Percentiles rank a stretch among this genome's conserved stretches.
Evolutionary conservation across 2,329 filamentous ascomycete genomes (phyloP).

Genomic region (Colletotrichum eleusines): DNA sequence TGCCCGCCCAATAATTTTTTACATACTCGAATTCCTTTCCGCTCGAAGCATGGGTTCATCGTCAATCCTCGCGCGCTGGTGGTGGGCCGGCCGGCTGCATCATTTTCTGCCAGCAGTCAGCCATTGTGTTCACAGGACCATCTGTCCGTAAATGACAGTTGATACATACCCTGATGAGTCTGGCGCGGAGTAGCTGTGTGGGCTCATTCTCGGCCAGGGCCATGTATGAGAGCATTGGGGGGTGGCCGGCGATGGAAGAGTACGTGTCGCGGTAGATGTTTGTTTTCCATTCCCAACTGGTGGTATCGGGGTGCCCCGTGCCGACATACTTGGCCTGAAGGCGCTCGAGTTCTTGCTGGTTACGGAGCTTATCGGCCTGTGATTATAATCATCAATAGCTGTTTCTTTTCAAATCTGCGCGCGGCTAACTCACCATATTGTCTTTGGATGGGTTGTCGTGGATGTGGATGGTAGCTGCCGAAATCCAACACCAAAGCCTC

Average conservation of each 20-base stretch:
- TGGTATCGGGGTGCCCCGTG: slow-evolving; percentile 96
- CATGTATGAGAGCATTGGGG: slow-evolving; percentile 89
- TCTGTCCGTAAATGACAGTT: background rate
- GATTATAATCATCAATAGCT: background rate
- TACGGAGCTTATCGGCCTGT: slow-evolving; percentile 96
- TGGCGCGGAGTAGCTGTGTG: slow-evolving; percentile 80
- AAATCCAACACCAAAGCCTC: background rate
- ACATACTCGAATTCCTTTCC: background rate
- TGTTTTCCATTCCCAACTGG: slow-evolving; percentile 96
- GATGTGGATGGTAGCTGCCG: background rate
- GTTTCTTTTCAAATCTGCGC: no score
- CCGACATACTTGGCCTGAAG: slow-evolving; percentile 96
- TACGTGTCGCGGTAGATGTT: slow-evolving; percentile 97
- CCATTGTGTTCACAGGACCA: background rate
- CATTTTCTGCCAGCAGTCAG: slow-evolving; percentile 68
- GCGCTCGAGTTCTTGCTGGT: slow-evolving; percentile 96
- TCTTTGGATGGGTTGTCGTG: background rate
- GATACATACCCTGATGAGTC: slow-evolving; percentile 77
- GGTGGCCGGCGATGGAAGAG: slow-evolving; percentile 89
- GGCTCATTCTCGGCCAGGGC: slow-evolving; percentile 89
- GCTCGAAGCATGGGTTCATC: background rate
- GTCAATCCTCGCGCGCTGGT: slow-evolving; percentile 63
- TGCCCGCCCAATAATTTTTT: background rate
- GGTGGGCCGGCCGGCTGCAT: slow-evolving; percentile 71
- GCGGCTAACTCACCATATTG: slow-evolving; percentile 27